phyloP scores from a whole-genome alignment of 1,284 basidiomycete species.

The Marasmius tenuissimus region DNA sequence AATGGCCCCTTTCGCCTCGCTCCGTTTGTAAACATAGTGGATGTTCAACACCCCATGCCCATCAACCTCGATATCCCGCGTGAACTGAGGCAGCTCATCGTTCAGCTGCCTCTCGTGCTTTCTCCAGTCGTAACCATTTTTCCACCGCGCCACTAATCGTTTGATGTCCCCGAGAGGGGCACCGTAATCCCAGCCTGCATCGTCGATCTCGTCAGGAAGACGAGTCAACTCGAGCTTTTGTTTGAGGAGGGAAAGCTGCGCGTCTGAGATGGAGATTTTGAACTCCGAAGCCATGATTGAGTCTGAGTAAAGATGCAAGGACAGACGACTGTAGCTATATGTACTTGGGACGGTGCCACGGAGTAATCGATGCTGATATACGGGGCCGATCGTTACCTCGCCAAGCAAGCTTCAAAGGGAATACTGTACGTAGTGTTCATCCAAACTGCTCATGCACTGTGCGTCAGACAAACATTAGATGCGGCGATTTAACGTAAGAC shows the following conservation, averaged over 20 bases:
- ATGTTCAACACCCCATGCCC: slow-evolving; percentile 43
- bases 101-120: slow-evolving; percentile 43
- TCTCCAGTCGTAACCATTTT: slow-evolving; percentile 47
- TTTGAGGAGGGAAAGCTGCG: slow-evolving; percentile 33
- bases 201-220: slow-evolving; percentile 50
- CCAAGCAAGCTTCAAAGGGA: too few relatives aligned
- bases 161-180: slow-evolving; percentile 45
- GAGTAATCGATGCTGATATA: too few relatives aligned
- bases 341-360: too few relatives aligned
- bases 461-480: too few relatives aligned
- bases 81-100: slow-evolving; percentile 47
- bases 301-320: slow-evolving; percentile 8
- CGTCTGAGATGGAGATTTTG: slow-evolving; percentile 40
- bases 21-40: slow-evolving; percentile 52
- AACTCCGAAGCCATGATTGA: slow-evolving; percentile 26
- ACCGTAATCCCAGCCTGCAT: slow-evolving; percentile 43
- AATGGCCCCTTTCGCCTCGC: slow-evolving; percentile 38
- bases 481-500: too few relatives aligned
- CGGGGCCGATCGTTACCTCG: too few relatives aligned
- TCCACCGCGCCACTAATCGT: slow-evolving; percentile 44
- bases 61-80: slow-evolving; percentile 41
- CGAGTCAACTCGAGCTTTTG: slow-evolving; percentile 40
- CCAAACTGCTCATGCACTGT: too few relatives aligned
- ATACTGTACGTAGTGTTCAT: too few relatives aligned
- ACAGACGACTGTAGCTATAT: background rate